Evolutionary conservation across 257 asterid species (phyloP).

Genomic region (Anisodus tanguticus): DNA sequence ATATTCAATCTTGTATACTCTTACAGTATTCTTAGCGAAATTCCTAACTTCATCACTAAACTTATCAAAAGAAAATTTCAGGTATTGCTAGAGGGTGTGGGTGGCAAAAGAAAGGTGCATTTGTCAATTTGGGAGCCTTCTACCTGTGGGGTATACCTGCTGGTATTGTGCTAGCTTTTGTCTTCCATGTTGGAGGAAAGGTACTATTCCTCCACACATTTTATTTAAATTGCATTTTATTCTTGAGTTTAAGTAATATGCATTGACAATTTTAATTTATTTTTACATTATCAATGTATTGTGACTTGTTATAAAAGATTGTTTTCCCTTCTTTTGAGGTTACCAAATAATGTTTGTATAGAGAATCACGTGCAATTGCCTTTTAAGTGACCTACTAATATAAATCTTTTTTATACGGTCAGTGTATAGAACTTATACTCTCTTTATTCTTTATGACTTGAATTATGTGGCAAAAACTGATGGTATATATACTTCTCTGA

Average conservation of each 20-base stretch:
- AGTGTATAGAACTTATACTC: background rate
- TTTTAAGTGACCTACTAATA: background rate
- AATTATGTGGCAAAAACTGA: background rate
- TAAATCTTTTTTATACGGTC: background rate
- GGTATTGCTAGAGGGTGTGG: constrained; percentile 60
- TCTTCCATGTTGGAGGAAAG: constrained; percentile 65
- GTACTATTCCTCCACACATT: constrained; percentile 35
- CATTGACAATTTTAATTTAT: background rate
- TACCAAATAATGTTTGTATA: background rate
- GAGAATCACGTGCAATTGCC: background rate
- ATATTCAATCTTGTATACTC: background rate
- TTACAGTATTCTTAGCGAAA: background rate
- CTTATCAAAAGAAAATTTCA: background rate
- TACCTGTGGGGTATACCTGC: constrained; percentile 66
- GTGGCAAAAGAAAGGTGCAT: constrained; percentile 79
- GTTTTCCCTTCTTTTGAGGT: background rate
- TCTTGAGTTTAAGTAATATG: background rate
- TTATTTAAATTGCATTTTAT: background rate
- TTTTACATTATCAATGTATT: background rate
- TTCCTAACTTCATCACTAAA: background rate
- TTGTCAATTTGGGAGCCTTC: constrained; percentile 61
- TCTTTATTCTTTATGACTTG: background rate
- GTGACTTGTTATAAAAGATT: background rate
- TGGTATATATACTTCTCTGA: background rate
- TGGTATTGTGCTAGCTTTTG: constrained; percentile 57